A percentile compares a stretch with the other conserved stretches of the same genome.
Conservation (phyloP, 108 stramenopile genomes). For the Bacterosira constricta region DNA sequence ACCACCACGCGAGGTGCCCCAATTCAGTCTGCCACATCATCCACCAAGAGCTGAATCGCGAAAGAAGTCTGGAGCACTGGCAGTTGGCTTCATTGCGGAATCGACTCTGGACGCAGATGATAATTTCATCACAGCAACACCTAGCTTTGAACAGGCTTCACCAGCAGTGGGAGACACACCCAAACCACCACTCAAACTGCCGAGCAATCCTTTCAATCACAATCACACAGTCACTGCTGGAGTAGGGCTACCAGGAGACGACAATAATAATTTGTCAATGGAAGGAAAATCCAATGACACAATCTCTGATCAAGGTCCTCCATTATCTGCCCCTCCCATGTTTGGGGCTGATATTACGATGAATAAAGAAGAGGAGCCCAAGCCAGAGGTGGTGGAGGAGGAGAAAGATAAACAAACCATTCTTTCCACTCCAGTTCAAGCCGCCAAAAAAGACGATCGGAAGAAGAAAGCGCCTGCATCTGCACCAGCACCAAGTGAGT, state of each 20-base stretch:
- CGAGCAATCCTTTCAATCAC: background rate
- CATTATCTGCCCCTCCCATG: conserved; percentile 35
- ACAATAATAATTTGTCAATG: background rate
- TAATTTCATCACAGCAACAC: background rate
- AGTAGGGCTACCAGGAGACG: background rate
- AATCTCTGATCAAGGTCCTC: conserved; percentile 18
- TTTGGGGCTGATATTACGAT: conserved; percentile 7
- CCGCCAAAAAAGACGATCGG: conserved; percentile 12
- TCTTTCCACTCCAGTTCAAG: conserved; percentile 29
- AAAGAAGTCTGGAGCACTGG: no score
- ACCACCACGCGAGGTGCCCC: no score
- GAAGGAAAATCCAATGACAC: background rate
- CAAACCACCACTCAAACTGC: background rate
- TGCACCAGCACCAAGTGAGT: conserved; percentile 50
- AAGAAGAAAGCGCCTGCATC: conserved; percentile 39
- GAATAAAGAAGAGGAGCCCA: conserved; percentile 1
- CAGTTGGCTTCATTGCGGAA: no score
- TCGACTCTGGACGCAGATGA: background rate
- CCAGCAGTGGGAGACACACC: background rate
- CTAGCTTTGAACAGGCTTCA: background rate
- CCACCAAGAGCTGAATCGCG: no score
- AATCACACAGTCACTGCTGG: background rate
- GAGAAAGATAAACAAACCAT: conserved; percentile 12
- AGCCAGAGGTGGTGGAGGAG: conserved; percentile 2
- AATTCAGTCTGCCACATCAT: no score